A percentile compares a stretch with the other conserved stretches of the same genome.
phyloP scores from a whole-genome alignment of 306 rosid genomes.

The Comarum palustre region DNA sequence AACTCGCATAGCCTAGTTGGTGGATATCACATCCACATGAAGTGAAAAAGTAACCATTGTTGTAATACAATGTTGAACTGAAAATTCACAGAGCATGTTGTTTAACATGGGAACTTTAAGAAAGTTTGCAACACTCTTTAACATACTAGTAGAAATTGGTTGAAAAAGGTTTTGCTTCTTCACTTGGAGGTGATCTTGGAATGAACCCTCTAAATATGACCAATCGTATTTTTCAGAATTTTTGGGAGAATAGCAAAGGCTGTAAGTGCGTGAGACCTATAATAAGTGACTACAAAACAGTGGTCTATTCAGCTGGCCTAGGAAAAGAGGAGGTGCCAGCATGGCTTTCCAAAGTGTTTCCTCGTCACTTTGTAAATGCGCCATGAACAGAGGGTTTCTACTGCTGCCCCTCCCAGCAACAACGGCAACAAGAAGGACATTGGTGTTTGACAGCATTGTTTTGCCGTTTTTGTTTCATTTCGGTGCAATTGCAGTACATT shows the following conservation, averaged over 20 bases:
- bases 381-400: neutral
- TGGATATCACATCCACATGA: neutral
- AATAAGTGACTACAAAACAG: neutral
- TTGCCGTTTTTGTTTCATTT: neutral
- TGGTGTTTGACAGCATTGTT: neutral
- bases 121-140: neutral
- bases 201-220: neutral
- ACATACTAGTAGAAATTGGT: neutral
- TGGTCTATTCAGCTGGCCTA: neutral
- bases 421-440: neutral
- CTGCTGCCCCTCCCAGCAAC: neutral
- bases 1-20: neutral
- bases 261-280: neutral
- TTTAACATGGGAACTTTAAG: neutral
- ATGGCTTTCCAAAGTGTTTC: neutral
- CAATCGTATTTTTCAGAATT: neutral
- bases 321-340: neutral
- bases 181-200: neutral
- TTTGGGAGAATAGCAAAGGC: neutral
- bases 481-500: neutral
- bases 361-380: neutral
- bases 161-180: neutral
- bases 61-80: neutral
- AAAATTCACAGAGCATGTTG: neutral
- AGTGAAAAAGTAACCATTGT: neutral